These are phyloP conservation scores for Pyrenophora teres DNA, from an alignment of 2,329 filamentous ascomycete genomes.

Conservation along the genomic window DNA sequence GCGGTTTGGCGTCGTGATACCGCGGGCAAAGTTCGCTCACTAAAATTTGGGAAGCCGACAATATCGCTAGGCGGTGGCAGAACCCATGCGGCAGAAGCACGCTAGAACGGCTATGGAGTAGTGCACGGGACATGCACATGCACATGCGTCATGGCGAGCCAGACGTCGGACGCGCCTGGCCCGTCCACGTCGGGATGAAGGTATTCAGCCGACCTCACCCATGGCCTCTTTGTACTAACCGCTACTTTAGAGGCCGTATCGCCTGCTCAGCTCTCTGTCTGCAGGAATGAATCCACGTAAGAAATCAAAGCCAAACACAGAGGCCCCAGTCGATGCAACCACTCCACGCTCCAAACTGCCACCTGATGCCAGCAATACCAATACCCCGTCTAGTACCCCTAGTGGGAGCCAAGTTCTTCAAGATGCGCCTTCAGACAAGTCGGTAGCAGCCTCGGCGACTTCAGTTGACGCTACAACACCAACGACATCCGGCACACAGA, in stretches of 20 bases:
- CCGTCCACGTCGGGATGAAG: slow-evolving; percentile 22
- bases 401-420: slow-evolving; percentile 21
- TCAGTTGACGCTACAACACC: slow-evolving; percentile 20
- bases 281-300: slow-evolving; percentile 48
- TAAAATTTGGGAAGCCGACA: slow-evolving; percentile 25
- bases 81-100: slow-evolving; percentile 11
- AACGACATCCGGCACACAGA: slow-evolving; percentile 23
- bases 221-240: slow-evolving; percentile 16
- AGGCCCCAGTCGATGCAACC: slow-evolving; percentile 29
- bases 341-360: slow-evolving; percentile 14
- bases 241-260: slow-evolving; percentile 24
- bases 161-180: slow-evolving; percentile 14
- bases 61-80: slow-evolving; percentile 25
- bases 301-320: slow-evolving; percentile 48
- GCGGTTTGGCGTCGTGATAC: slow-evolving; percentile 25
- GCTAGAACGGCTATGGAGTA: slow-evolving; percentile 6
- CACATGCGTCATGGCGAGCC: slow-evolving; percentile 27
- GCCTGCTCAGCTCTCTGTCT: slow-evolving; percentile 17
- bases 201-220: slow-evolving; percentile 13
- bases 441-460: slow-evolving; percentile 19
- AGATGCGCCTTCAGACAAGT: slow-evolving; percentile 18
- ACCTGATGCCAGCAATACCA: slow-evolving; percentile 16
- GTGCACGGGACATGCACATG: slow-evolving; percentile 15
- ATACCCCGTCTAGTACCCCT: slow-evolving; percentile 14
- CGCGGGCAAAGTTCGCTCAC: slow-evolving; percentile 23